Evolutionary conservation across 345 rosid genomes (phyloP).

Genomic region (Eucalyptus rudis): DNA sequence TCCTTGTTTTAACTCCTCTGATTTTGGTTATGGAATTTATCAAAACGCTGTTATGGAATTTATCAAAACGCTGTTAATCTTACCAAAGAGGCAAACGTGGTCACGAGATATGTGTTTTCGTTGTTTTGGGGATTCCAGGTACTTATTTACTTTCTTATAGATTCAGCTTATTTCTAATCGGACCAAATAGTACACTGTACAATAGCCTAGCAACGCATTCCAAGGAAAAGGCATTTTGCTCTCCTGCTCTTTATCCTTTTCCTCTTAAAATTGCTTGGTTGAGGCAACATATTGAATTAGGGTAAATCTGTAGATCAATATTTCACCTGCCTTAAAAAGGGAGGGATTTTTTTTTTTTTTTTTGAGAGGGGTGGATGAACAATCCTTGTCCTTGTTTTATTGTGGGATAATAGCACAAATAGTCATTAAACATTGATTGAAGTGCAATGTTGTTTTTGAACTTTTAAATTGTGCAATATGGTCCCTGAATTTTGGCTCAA

Average conservation of each 20-base stretch:
- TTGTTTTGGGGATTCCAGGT: constrained; percentile 98
- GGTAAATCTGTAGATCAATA: not conserved
- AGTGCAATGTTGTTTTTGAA: not conserved
- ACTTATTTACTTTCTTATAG: not conserved
- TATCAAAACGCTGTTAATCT: constrained; percentile 45
- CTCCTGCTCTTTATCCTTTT: not conserved
- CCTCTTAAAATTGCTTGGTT: not conserved
- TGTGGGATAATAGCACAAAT: not conserved
- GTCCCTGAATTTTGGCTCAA: not conserved
- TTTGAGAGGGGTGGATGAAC: not conserved
- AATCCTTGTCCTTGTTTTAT: not conserved
- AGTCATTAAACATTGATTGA: not conserved
- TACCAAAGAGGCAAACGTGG: constrained; percentile 16
- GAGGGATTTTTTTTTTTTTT: too few relatives aligned
- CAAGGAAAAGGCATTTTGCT: not conserved
- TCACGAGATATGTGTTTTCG: constrained; percentile 59
- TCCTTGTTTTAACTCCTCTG: constrained; percentile 31
- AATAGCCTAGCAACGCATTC: not conserved
- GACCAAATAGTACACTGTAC: not conserved
- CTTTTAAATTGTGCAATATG: not conserved
- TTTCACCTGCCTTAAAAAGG: not conserved
- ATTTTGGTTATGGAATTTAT: too few relatives aligned
- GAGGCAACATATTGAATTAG: not conserved
- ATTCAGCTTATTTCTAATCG: not conserved
- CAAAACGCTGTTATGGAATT: too few relatives aligned